Evolutionary conservation across 805 yeast species (phyloP), one percentile per base, ranked within the genome.

Genomic region (Hanseniaspora lindneri): DNA sequence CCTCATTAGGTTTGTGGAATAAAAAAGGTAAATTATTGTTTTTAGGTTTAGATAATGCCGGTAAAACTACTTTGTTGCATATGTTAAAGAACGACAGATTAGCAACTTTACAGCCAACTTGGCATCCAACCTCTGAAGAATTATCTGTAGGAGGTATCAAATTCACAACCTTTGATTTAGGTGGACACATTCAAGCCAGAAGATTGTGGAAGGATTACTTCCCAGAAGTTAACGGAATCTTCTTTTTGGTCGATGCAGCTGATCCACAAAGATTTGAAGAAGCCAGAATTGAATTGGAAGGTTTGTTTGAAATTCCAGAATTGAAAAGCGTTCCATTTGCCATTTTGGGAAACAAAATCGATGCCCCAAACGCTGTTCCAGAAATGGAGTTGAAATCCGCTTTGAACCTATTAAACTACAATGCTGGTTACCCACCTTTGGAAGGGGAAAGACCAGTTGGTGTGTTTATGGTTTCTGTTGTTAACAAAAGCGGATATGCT

Each of bases 191-290:
- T 66, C 96, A 89, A 70, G 97, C 99, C 43, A 88, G 99, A 71
- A 86, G 98, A 70, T 79, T 92, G 63, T 92, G 99, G 99, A 88
- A 88, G 65, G 97, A 92, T 66, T 92, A 92, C 67, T 92, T 92
- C 81, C 99, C 99, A 52, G 99, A 92, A 70, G 99, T 92, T 43
- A 84, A 87, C 66, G 98, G 96, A 50, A 92, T 92, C 56, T 97
- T 92, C 28, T 92, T 83, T 66, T 72, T 92, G 52, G 96, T 92
- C 28, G 99, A 92, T 65, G 94, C 95, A 50, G 97, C 97, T 49
- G 98, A 92, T 64, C 80, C 92, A 33, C 95, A 81, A 64, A 82
- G 99, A 68, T 83, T 92, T 59, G 83, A 83, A 56, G 99, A 92
- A 72, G 83, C 95, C 53, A 83, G 84, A 68, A 86, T 87, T 39